A percentile compares a stretch with the other conserved stretches of the same genome.
Evolutionary conservation across 371 early-diverging fungal genomes (phyloP).

Genomic region (Haplosporangium sp.): DNA sequence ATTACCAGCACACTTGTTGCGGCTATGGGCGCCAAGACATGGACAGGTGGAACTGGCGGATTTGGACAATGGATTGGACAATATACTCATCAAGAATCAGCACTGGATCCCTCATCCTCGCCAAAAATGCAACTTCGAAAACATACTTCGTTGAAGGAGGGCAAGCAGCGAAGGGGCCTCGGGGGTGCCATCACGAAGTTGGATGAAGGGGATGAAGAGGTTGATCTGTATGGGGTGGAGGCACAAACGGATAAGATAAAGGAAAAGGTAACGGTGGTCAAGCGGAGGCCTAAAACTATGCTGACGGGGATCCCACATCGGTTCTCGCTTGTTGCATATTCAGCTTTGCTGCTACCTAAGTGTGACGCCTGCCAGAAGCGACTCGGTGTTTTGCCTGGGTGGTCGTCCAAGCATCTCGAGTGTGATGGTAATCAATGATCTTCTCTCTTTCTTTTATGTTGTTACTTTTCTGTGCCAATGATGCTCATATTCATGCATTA

Average conservation of each 20-base stretch:
- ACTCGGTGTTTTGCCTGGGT: conserved; percentile 42
- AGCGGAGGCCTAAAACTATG: conserved; percentile 14
- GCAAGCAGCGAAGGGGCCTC: conserved; percentile 20
- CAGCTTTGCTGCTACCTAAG: conserved; percentile 39
- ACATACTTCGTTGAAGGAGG: conserved; percentile 38
- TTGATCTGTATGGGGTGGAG: background rate
- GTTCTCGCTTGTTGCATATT: conserved; percentile 40
- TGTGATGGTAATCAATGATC: conserved; percentile 32
- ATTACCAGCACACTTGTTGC: conserved; percentile 31
- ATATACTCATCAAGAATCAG: conserved; percentile 3
- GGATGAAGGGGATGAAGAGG: conserved; percentile 6
- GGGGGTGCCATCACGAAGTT: conserved; percentile 2
- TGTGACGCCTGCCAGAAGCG: conserved; percentile 49
- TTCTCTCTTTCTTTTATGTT: background rate
- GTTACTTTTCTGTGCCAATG: background rate
- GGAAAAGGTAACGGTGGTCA: conserved; percentile 12
- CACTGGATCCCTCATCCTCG: background rate
- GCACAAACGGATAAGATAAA: background rate
- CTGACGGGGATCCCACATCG: conserved; percentile 45
- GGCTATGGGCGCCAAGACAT: conserved; percentile 39
- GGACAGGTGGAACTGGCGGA: conserved; percentile 34
- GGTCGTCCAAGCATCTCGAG: conserved; percentile 49
- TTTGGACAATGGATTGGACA: conserved; percentile 37
- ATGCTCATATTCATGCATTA: too few relatives aligned
- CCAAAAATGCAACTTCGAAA: conserved; percentile 13